These are phyloP conservation scores for Schizochytrium sp. DNA, from an alignment of 108 stramenopile species.

Conservation along the genomic window DNA sequence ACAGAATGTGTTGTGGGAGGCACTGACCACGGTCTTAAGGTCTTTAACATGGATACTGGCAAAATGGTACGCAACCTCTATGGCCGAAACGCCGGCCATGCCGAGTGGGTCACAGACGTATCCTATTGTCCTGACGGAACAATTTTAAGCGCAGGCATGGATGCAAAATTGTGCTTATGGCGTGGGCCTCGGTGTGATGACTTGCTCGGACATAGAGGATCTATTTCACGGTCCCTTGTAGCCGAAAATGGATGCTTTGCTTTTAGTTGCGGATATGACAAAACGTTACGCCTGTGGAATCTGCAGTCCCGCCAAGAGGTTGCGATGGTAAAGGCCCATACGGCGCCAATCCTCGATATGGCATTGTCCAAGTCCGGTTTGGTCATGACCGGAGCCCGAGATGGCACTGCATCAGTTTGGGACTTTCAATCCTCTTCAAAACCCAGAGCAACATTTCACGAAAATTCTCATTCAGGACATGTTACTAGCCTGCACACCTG, in stretches of 20 bases:
- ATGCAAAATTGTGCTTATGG: constrained; percentile 36
- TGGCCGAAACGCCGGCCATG: background rate
- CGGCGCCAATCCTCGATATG: constrained; percentile 56
- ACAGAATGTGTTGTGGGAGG: constrained; percentile 49
- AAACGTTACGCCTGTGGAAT: constrained; percentile 25
- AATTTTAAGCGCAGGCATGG: constrained; percentile 60
- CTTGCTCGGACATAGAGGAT: constrained; percentile 14
- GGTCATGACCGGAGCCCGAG: constrained; percentile 52
- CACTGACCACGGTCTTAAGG: constrained; percentile 46
- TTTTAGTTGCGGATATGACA: constrained; percentile 38
- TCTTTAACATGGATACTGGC: background rate
- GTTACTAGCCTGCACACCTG: constrained; percentile 46
- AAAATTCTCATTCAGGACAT: background rate
- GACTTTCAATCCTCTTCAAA: background rate
- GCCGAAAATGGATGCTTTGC: background rate
- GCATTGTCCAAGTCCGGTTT: background rate
- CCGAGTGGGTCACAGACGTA: constrained; percentile 40
- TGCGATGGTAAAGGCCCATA: constrained; percentile 11
- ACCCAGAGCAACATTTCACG: background rate
- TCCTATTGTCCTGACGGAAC: constrained; percentile 45
- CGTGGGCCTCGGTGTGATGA: constrained; percentile 40
- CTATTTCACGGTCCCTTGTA: constrained; percentile 37
- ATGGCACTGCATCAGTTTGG: constrained; percentile 41
- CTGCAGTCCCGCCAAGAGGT: background rate
- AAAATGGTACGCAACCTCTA: constrained; percentile 37